Conservation (phyloP, 2,329 filamentous ascomycete species). For the Blumeria graminis region DNA sequence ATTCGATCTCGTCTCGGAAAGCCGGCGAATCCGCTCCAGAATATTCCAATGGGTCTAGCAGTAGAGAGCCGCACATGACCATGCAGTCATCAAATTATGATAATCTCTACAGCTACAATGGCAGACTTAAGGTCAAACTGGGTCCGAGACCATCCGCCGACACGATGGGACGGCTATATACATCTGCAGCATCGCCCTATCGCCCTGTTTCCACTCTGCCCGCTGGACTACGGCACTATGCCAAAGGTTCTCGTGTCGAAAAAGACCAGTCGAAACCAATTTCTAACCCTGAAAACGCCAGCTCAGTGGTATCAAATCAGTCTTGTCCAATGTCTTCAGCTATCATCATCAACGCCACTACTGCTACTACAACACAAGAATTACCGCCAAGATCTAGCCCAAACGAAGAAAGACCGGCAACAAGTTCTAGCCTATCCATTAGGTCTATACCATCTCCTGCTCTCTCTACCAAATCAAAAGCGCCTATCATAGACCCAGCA, state of each 20-base stretch:
- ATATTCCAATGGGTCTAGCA: background rate
- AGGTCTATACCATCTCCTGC: conserved; percentile 7
- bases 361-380: background rate
- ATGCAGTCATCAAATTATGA: conserved; percentile 25
- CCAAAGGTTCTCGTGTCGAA: conserved; percentile 30
- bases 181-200: conserved; percentile 31
- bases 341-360: conserved; percentile 7
- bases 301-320: conserved; percentile 10
- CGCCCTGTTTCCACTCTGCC: conserved; percentile 60
- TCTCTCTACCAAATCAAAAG: conserved; percentile 12
- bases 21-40: background rate
- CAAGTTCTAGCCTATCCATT: conserved; percentile 11
- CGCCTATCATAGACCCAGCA: conserved; percentile 50
- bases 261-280: conserved; percentile 20
- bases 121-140: conserved; percentile 67
- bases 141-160: conserved; percentile 63
- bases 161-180: conserved; percentile 32
- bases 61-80: background rate
- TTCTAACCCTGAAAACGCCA: conserved; percentile 7
- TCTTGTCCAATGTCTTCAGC: conserved; percentile 8
- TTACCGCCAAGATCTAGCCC: conserved; percentile 9
- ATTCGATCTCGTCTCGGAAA: background rate
- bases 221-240: conserved; percentile 49
- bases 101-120: conserved; percentile 22
- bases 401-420: conserved; percentile 15